Evolutionary conservation across 2,329 filamentous ascomycete genomes (phyloP), one percentile per base, ranked within the genome.

Genomic region (Septoria petroselini): DNA sequence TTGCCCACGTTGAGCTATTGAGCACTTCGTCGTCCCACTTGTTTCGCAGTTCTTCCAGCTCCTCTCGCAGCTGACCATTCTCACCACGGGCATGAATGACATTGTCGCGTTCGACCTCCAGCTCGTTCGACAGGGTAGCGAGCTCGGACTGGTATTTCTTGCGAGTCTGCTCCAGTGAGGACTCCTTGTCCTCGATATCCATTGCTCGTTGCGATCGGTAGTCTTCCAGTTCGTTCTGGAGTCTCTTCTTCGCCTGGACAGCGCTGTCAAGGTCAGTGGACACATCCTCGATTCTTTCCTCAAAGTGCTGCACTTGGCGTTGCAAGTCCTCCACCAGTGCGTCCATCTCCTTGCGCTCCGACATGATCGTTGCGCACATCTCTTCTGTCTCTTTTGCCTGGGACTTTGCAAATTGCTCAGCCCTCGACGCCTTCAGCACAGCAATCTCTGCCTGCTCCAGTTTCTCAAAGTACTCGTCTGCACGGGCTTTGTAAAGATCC

Each of bases 21-120:
- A 97, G 81, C 8, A 97, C 89, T 71, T 98, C 91, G 62, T 97
- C 89, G 64, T 98, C 93, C 91, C 93, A 97, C 73, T 97, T 97
- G 60, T 85, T 90, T 58, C 93, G 84, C 51, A 97, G 79, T 62
- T 95, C 90, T 62, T 98, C 93, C 18, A 97, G 82, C 70, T 98
- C 93, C 67, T 97, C 91, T n/a, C 91, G 85, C 45, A 98, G 78
- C 37, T 89, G 84, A 12, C 85, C 81, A 57, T 91, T 94, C 70
- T 96, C 91, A 29, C 86, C 82, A 60, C 93, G 77, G 18, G 89
- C 80, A 79, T 91, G 79, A 74, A 96, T 72, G 76, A 86, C 77
- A 77, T 94, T 91, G 67, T 97, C 91, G 29, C 93, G 86, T 61
- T 95, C 91, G 54, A 95, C 80, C 66, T 97, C 91, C 19, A 98